Conservation (phyloP, 2,329 filamentous ascomycete species). For the Coniosporium tulheliwenetii region DNA sequence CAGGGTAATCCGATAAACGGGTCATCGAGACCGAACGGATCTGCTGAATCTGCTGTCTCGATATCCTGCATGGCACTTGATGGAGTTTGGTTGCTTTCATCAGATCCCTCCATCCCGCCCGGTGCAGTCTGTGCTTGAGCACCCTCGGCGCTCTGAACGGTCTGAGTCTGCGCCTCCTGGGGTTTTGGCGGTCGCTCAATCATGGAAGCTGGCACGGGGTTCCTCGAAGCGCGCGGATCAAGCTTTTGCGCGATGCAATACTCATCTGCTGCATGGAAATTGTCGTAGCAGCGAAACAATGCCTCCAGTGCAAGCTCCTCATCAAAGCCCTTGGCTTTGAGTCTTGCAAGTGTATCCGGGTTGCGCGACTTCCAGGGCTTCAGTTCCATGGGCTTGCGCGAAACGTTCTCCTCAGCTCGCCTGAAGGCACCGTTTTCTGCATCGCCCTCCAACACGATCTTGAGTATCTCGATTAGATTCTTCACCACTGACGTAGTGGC, state of each 20-base stretch:
- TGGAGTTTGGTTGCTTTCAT: too few relatives aligned
- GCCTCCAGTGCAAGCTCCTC: constrained; percentile 59
- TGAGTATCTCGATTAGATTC: constrained; percentile 69
- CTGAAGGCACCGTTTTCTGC: constrained; percentile 51
- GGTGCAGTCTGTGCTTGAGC: too few relatives aligned
- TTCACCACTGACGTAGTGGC: constrained; percentile 62
- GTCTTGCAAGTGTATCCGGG: constrained; percentile 23
- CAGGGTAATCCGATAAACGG: too few relatives aligned
- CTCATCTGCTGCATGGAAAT: constrained; percentile 42
- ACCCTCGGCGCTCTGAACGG: too few relatives aligned
- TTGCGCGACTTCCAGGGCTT: constrained; percentile 37
- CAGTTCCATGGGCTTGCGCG: constrained; percentile 24
- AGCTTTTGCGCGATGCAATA: constrained; percentile 56
- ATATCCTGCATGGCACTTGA: too few relatives aligned
- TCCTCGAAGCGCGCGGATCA: constrained; percentile 42
- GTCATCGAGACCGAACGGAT: too few relatives aligned
- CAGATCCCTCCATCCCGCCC: too few relatives aligned
- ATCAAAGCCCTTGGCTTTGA: constrained; percentile 36
- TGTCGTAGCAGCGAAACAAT: constrained; percentile 66
- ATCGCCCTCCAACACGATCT: constrained; percentile 62
- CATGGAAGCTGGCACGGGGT: constrained; percentile 41
- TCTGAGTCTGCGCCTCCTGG: too few relatives aligned
- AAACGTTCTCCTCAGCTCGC: constrained; percentile 41
- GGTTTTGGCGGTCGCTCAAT: too few relatives aligned
- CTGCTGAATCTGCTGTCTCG: too few relatives aligned